Percentiles rank a stretch among this genome's conserved stretches.
Evolutionary conservation across 78 protist genomes (phyloP).

Genomic region (Corallochytrium limacisporum): DNA sequence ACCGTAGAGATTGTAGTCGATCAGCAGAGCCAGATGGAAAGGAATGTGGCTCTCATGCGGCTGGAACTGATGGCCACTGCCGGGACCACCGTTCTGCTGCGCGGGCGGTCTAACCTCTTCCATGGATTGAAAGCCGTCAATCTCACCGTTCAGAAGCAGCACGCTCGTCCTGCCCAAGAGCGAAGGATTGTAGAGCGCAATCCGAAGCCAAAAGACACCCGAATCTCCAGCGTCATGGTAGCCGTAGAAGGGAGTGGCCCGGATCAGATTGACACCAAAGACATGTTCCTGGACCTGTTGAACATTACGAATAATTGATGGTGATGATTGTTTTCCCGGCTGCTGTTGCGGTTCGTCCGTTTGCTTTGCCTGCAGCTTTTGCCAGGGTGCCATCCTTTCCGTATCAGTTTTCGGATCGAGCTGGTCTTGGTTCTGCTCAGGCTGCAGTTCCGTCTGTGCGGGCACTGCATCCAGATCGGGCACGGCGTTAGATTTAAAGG

Average conservation of each 20-base stretch:
- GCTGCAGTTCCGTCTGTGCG: too few species aligned
- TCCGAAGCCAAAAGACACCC: constrained; percentile 42
- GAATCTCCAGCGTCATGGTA: constrained; percentile 31
- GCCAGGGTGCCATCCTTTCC: not conserved
- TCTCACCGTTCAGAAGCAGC: constrained; percentile 42
- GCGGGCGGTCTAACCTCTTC: too few species aligned
- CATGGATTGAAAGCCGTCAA: too few species aligned
- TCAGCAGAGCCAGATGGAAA: constrained; percentile 46
- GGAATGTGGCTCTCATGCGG: constrained; percentile 74
- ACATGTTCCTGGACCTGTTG: not conserved
- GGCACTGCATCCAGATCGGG: not conserved
- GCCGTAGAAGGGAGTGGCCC: constrained; percentile 71
- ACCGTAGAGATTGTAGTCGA: constrained; percentile 64
- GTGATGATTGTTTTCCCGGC: not conserved
- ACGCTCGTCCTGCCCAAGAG: not conserved
- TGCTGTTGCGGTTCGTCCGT: not conserved
- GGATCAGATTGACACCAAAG: constrained; percentile 17
- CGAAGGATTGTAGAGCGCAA: constrained; percentile 36
- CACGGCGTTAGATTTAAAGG: too few species aligned
- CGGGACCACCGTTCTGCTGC: too few species aligned
- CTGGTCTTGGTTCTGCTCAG: not conserved
- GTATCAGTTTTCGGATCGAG: not conserved
- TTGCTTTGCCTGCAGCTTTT: not conserved
- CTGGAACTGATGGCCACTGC: constrained; percentile 7
- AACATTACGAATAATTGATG: not conserved